Base-by-base conservation (phyloP, 331 rosid species). In the Cydonia oblonga region DNA sequence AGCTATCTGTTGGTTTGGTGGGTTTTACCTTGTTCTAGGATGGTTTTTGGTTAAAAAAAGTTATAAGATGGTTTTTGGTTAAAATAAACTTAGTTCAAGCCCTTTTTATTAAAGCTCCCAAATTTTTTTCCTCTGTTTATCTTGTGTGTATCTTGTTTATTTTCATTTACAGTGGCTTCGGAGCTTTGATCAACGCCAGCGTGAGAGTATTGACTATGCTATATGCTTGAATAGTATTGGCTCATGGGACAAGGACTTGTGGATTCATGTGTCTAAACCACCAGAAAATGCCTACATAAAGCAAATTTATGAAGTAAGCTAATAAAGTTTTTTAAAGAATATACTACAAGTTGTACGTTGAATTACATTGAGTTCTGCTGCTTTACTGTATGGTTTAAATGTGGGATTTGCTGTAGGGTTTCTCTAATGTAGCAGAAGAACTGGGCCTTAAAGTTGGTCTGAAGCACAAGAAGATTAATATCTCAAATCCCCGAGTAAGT, bases 401-500 rank as follows among this genome's bases (percentile, higher is more conserved):
- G 70, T 51, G 71, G 72, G 70, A 68, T 77, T 87, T 82, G 71
- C 68, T 73, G 79, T 82, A 95, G 99, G 97, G 88, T 73, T 90
- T 95, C 83, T 91, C 99, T 63, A 81, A 81, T 74, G 93, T 90
- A 52, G 99, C 99, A 20, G 90, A 86, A 73, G 99, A 91, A 74
- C 82, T 91, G 80, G 90, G 90, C 59, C 68, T 95, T 71, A 74
- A 76, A 68, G 90, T 95, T 64, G 89, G 87, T 75, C 74, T 91
- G 87, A 95, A 91, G 90, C 99, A 95, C 87, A 95, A 90, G 99
- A 95, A 95, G 82, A 95, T 95, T 72, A 95, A 91, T 65, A 91
- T 95, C 73, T 95, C 99, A 32, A 95, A 91, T 78, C 84, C 96
- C 63, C 89, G 99, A 90, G 99, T 95, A 87, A 88, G 97, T 74